Evolutionary conservation across 495 filamentous ascomycete species (phyloP).

Genomic region (Cairneyella variabilis): DNA sequence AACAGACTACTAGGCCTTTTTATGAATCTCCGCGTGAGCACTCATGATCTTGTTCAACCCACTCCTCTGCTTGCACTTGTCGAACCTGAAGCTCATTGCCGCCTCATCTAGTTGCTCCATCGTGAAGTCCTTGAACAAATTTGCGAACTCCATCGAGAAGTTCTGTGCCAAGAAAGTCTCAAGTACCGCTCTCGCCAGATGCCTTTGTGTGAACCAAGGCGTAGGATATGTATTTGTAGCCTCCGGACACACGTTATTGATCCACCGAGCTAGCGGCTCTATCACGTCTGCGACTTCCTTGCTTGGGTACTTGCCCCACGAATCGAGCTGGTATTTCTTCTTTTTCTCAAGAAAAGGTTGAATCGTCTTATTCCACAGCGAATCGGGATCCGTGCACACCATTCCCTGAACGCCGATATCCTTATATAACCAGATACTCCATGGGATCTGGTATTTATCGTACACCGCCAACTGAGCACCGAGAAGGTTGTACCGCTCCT

Average conservation of each 20-base stretch:
- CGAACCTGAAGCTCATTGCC: slow-evolving; percentile 53
- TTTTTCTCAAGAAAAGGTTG: slow-evolving; percentile 55
- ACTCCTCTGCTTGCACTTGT: slow-evolving; percentile 51
- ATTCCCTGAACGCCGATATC: slow-evolving; percentile 64
- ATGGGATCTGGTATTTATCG: slow-evolving; percentile 50
- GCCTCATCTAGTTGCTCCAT: slow-evolving; percentile 52
- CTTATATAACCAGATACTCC: slow-evolving; percentile 67
- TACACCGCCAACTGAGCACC: slow-evolving; percentile 57
- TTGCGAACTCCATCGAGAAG: slow-evolving; percentile 55
- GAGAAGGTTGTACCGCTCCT: slow-evolving; percentile 51
- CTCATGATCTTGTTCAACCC: slow-evolving; percentile 53
- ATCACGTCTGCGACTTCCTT: slow-evolving; percentile 40
- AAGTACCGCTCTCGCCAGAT: slow-evolving; percentile 47
- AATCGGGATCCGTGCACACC: slow-evolving; percentile 47
- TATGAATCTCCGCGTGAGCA: slow-evolving; percentile 31
- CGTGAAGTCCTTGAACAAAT: slow-evolving; percentile 48
- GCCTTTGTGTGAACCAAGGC: slow-evolving; percentile 51
- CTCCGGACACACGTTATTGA: slow-evolving; percentile 49
- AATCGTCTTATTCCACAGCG: slow-evolving; percentile 48
- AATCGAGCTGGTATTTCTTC: slow-evolving; percentile 48
- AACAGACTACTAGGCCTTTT: too few species aligned
- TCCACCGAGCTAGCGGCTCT: slow-evolving; percentile 36
- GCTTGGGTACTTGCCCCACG: slow-evolving; percentile 61
- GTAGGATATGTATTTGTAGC: slow-evolving; percentile 46
- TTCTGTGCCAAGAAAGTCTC: slow-evolving; percentile 50